These are phyloP conservation scores for Blepharisma stoltei DNA, from an alignment of 73 alveolate genomes.

Conservation along the genomic window DNA sequence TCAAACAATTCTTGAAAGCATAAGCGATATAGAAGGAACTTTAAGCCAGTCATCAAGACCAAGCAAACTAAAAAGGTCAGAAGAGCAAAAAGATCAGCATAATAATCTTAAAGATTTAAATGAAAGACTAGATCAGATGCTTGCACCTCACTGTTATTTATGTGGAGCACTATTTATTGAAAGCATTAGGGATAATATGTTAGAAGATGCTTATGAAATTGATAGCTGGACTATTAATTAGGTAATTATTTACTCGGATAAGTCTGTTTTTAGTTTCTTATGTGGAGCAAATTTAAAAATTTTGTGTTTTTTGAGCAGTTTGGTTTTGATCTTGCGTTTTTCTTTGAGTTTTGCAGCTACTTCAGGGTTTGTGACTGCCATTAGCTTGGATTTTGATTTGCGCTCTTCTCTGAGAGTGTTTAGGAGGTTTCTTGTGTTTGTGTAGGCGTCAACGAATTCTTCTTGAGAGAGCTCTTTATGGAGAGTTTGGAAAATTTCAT, in stretches of 20 bases:
- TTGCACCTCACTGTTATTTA: slow-evolving; percentile 22
- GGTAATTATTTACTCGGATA: neutral
- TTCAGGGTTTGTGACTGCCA: slow-evolving; percentile 8
- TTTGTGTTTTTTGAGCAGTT: slow-evolving; percentile 1
- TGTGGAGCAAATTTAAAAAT: neutral
- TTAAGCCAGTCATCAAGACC: too few relatives aligned
- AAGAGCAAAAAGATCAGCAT: neutral
- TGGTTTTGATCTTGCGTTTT: neutral
- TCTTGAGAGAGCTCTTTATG: neutral
- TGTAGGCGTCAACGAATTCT: neutral
- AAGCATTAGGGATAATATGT: slow-evolving; percentile 16
- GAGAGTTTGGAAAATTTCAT: neutral
- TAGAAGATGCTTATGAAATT: slow-evolving; percentile 15
- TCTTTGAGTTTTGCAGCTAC: slow-evolving; percentile 8
- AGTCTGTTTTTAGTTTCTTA: neutral
- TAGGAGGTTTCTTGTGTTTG: neutral
- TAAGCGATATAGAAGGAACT: slow-evolving; percentile 4
- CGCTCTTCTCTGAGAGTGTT: neutral
- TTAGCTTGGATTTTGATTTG: neutral
- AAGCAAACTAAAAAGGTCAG: neutral
- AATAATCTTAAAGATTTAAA: slow-evolving; percentile 1
- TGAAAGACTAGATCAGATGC: neutral
- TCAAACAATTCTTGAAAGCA: neutral
- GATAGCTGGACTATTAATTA: slow-evolving; percentile 14
- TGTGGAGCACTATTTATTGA: slow-evolving; percentile 23